phyloP scores from a whole-genome alignment of 1,284 basidiomycete genomes.

The Prillingera fragicola region DNA sequence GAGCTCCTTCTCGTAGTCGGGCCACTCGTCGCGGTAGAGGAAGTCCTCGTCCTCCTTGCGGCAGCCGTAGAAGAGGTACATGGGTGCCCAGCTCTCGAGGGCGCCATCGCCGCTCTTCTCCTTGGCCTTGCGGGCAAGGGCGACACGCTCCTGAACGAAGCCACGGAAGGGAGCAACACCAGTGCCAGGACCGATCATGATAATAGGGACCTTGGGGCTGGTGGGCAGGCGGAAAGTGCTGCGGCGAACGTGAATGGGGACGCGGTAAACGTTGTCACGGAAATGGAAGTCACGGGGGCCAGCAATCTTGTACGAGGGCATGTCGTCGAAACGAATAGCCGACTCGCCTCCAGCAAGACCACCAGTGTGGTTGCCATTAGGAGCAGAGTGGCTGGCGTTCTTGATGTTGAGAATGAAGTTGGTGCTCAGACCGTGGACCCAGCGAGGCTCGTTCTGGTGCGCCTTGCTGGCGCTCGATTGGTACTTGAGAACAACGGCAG shows the following conservation, averaged over 20 bases:
- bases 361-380: slow-evolving; percentile 3
- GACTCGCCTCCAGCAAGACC: slow-evolving; percentile 13
- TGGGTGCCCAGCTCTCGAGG: slow-evolving; percentile 91
- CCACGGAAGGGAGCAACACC: slow-evolving; percentile 98
- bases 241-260: slow-evolving; percentile 88
- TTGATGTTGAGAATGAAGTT: slow-evolving; percentile 92
- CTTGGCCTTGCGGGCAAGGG: slow-evolving; percentile 82
- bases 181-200: slow-evolving; percentile 98
- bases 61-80: slow-evolving; percentile 95
- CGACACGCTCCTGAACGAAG: slow-evolving; percentile 95
- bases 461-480: slow-evolving; percentile 58
- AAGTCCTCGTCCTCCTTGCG: slow-evolving; percentile 81
- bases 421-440: slow-evolving; percentile 78
- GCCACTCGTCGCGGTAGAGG: slow-evolving; percentile 93
- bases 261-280: slow-evolving; percentile 63
- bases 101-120: slow-evolving; percentile 83
- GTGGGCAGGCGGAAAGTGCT: slow-evolving; percentile 96
- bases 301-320: slow-evolving; percentile 74
- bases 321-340: slow-evolving; percentile 9
- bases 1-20: slow-evolving; percentile 75
- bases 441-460: slow-evolving; percentile 51
- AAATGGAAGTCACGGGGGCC: slow-evolving; percentile 81
- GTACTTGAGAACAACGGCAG: slow-evolving; percentile 89
- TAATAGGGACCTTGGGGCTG: slow-evolving; percentile 93
- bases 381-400: slow-evolving; percentile 52